Evolutionary conservation across 2,329 filamentous ascomycete genomes (phyloP).

Genomic region (Emergomyces orientalis): DNA sequence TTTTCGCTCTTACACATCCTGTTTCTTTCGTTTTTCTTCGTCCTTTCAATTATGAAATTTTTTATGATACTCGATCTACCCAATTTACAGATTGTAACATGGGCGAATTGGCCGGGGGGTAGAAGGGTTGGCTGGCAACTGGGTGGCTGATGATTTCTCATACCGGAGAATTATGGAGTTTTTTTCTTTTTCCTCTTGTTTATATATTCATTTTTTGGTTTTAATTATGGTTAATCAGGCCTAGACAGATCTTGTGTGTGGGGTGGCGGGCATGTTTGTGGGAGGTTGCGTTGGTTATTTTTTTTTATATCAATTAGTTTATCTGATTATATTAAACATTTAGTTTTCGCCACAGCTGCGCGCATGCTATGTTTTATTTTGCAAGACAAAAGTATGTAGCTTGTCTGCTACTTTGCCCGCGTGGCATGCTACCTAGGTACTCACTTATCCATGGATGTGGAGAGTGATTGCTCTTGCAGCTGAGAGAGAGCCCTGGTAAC

Average conservation of each 20-base stretch:
- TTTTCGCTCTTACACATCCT: neutral
- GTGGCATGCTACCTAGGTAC: too few species aligned
- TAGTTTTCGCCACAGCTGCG: neutral
- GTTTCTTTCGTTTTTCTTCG: neutral
- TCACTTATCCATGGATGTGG: too few species aligned
- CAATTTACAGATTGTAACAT: neutral
- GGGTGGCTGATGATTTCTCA: neutral
- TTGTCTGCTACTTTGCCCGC: too few species aligned
- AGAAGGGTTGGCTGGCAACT: neutral
- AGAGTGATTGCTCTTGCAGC: too few species aligned
- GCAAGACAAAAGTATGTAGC: too few species aligned
- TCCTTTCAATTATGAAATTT: neutral
- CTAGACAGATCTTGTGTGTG: neutral
- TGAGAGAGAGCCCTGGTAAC: too few species aligned
- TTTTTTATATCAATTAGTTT: neutral
- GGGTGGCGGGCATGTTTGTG: neutral
- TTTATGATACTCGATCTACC: neutral
- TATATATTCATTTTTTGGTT: neutral
- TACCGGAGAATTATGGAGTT: neutral
- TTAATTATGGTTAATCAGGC: neutral
- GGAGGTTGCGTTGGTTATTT: too few species aligned
- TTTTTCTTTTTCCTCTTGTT: neutral
- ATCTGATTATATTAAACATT: neutral
- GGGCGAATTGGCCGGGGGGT: neutral
- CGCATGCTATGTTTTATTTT: too few species aligned